These are phyloP conservation scores for Abelmoschus esculentus DNA, from an alignment of 345 rosid species.

Conservation along the genomic window DNA sequence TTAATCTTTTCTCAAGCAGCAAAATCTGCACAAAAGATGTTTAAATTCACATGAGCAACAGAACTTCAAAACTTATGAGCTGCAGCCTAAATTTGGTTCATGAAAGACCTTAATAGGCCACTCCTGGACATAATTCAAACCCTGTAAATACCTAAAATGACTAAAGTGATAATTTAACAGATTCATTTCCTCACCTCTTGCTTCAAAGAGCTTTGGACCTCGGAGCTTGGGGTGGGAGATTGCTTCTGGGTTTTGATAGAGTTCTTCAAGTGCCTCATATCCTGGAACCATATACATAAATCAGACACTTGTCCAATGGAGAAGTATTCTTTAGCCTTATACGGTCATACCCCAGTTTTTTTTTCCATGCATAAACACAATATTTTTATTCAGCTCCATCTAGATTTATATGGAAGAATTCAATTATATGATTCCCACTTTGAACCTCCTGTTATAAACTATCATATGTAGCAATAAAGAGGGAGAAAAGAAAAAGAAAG, in stretches of 20 bases:
- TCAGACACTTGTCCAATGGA: slow-evolving; percentile 4
- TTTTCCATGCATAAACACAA: background rate
- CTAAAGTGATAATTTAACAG: slow-evolving; percentile 1
- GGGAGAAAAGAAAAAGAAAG: background rate
- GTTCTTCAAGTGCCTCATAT: slow-evolving; percentile 42
- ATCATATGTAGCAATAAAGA: background rate
- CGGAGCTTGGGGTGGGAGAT: slow-evolving; percentile 25
- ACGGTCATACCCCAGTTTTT: background rate
- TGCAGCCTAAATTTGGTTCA: background rate
- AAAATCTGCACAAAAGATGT: slow-evolving; percentile 46
- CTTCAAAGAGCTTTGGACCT: slow-evolving; percentile 54
- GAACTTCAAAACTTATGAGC: background rate
- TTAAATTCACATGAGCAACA: background rate
- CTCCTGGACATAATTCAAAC: background rate
- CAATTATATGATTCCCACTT: background rate
- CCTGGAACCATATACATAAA: slow-evolving; percentile 38
- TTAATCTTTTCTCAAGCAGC: slow-evolving; percentile 80
- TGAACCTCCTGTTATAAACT: background rate
- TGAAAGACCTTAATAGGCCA: background rate
- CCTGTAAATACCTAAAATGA: background rate
- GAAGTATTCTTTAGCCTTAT: background rate
- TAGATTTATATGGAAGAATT: slow-evolving; percentile 9
- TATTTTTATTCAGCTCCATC: slow-evolving; percentile 8
- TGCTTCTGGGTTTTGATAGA: slow-evolving; percentile 34
- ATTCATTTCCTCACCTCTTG: slow-evolving; percentile 56